phyloP scores from a whole-genome alignment of 2,329 filamentous ascomycete genomes.

The Blastomyces emzantsi region DNA sequence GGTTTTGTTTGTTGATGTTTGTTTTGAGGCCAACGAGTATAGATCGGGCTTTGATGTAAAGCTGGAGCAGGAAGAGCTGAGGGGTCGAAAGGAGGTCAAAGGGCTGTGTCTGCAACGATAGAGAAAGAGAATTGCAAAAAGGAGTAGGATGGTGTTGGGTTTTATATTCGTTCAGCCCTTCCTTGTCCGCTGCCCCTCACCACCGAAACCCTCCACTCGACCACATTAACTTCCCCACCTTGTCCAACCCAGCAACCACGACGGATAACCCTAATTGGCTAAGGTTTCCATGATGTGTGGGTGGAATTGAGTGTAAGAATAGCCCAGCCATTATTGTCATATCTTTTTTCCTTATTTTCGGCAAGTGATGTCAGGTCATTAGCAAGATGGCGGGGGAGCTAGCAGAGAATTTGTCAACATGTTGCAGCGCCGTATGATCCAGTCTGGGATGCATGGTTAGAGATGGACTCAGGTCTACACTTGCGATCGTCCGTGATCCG shows the following conservation, averaged over 20 bases:
- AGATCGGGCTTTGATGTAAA: background rate
- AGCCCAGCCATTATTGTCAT: background rate
- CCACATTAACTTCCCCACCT: background rate
- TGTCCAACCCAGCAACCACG: background rate
- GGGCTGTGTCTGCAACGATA: background rate
- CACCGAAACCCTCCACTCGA: background rate
- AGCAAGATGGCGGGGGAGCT: background rate
- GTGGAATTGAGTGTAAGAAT: background rate
- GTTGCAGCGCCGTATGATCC: background rate
- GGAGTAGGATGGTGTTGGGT: background rate
- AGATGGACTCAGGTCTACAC: background rate
- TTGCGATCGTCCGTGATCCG: no score
- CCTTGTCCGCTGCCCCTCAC: background rate
- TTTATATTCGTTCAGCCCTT: background rate
- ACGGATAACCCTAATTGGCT: background rate
- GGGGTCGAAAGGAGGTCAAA: background rate
- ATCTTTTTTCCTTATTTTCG: background rate
- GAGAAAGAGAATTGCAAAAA: background rate
- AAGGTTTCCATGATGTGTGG: background rate
- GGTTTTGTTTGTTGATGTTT: background rate
- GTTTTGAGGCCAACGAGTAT: no score
- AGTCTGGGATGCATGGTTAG: background rate
- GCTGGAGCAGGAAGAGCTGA: background rate
- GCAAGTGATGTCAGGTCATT: background rate
- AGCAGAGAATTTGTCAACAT: conserved; percentile 6